These are phyloP conservation scores for Tetrapisispora phaffii DNA, from an alignment of 805 yeast genomes.

Conservation along the genomic window DNA sequence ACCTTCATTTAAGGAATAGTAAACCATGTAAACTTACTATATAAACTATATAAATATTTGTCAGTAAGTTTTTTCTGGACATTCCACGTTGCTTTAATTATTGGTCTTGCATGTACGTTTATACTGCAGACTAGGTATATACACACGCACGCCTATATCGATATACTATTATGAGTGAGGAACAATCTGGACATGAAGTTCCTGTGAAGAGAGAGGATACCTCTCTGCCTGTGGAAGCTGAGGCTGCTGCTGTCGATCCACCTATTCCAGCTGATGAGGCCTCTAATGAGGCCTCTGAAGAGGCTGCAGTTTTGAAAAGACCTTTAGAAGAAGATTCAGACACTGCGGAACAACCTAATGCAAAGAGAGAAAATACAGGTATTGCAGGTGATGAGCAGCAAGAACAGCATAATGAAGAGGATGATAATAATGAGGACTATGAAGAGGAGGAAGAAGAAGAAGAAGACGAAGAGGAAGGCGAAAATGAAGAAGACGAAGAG, in stretches of 20 bases:
- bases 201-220: constrained; percentile 1
- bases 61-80: no score
- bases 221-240: not conserved
- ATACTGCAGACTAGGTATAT: not conserved
- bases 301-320: not conserved
- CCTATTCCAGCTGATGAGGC: not conserved
- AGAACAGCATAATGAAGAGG: constrained; percentile 6
- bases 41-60: no score
- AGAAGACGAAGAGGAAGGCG: constrained; percentile 42
- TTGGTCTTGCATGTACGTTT: no score
- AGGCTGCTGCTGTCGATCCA: not conserved
- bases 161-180: constrained; percentile 1
- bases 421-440: constrained; percentile 34
- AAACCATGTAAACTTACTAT: no score
- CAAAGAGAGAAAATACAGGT: constrained; percentile 4
- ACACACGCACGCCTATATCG: not conserved
- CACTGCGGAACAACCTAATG: not conserved
- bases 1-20: no score
- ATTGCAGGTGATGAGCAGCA: constrained; percentile 3
- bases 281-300: not conserved
- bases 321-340: constrained; percentile 2
- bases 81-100: no score
- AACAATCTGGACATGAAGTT: not conserved
- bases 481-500: constrained; percentile 51
- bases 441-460: constrained; percentile 32